Base-by-base conservation (phyloP, 768 basidiomycete species). In the Kondoa malvinella region DNA sequence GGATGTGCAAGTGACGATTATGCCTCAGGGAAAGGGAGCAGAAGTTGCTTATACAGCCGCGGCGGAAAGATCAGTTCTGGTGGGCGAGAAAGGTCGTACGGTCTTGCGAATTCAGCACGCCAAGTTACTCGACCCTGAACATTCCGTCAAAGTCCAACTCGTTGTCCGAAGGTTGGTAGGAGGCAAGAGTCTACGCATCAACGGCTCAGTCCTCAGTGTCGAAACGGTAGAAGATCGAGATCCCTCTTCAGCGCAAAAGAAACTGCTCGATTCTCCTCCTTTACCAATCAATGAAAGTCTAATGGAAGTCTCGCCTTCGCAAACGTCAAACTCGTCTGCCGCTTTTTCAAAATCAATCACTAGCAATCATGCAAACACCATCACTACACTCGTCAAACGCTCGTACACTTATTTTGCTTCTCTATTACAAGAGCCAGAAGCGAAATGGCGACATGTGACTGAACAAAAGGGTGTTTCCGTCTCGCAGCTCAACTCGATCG, bases 391-490 rank as follows among this genome's bases (percentile, higher is more conserved):
- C 71, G 88, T 96, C 26, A 83, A 86, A 74, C 82, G 95, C 69
- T 94, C 89, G 76, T 99, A 99, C 74, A 96, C 97, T 65, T 96
- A 97, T 77, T 97, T 99, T 76, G 92, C 92, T 0, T 95, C 92
- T 0, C 80, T 99, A 61, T 78, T 99, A 62, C 95, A 97, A 77
- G 94, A 97, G 74, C 95, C 95, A 0, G 92, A 96, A 77, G 90
- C 91, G 1, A 99, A 99, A 77, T 99, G 94, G 94, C 85, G 85
- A 74, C 56, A n/a, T 67, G 65, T 70, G 64, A 70, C 87, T 59
- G 95, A 99, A 72, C 82, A 83, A 31, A 83, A 86, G 57, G 94
- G 95, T 1, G 94, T 97, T 0, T 88, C 91, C 2, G 85, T 99
- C 40, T 91, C 92, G 2, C 92, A 96, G 76, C 83, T 97, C 8